Base-by-base conservation (phyloP, 495 filamentous ascomycete species). In the Xylaria venustula region DNA sequence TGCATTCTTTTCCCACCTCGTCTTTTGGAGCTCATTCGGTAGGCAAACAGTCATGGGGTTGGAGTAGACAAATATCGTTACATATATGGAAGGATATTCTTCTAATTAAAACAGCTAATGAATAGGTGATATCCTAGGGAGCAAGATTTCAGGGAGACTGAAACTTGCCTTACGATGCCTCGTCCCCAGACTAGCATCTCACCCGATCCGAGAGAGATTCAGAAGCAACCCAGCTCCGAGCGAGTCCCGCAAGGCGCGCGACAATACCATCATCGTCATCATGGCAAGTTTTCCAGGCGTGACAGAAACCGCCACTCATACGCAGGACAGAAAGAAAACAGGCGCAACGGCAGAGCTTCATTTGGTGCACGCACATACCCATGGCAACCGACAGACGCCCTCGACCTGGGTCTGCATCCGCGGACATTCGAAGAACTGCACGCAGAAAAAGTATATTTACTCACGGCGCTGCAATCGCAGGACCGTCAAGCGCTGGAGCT, bases 401-500 rank as follows among this genome's bases (percentile, higher is more conserved):
- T 60, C 47, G 58, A 59, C 15, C 64, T 69, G 19, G 52, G 53
- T 36, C 52, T 73, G 19, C 54, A 65, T 23, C 70, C 74, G 15
- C 70, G 72, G 7, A 65, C 74, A 1, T 67, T 78, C 32, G 58
- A 65, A 9, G 71, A 77, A 8, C 64, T 81, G 0, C 65, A 78
- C 53, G 57, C 62, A 8, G 78, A 83, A 55, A 67, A 72, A 1
- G 20, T 67, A 1, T 79, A 77, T 60, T 77, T 81, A 12, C 40
- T 74, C 1, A 60, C 69, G n/a, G n/a, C n/a, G n/a, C n/a, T 81
- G 1, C 73, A 78, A n/a, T 60, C 58, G 14, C 71, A 79, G 30
- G 72, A 71, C 44, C 30, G 52, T 11, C 66, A 64, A 7, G 72
- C 77, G 1, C 63, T 64, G 0, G 61, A 69, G 3, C 58, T 79